phyloP scores from a whole-genome alignment of 495 filamentous ascomycete species.

The Aspergillus kassunensis region DNA sequence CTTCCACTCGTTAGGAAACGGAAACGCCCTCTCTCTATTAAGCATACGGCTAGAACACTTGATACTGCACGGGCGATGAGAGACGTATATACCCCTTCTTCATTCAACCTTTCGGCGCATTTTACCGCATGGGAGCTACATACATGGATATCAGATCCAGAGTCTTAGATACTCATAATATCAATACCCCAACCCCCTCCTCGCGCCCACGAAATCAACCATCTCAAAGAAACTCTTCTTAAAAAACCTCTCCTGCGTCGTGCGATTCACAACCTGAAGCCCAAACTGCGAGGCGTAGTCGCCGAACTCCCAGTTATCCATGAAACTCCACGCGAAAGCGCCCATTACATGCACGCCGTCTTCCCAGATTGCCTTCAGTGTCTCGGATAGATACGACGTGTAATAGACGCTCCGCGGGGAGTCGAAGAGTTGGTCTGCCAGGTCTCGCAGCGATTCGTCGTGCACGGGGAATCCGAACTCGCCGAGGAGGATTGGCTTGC shows the following conservation, averaged over 20 bases:
- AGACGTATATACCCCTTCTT: too few species aligned
- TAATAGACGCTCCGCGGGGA: constrained; percentile 40
- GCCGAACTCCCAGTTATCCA: constrained; percentile 48
- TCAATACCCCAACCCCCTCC: background rate
- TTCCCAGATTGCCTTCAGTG: constrained; percentile 40
- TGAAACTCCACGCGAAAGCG: constrained; percentile 42
- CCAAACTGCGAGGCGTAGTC: constrained; percentile 38
- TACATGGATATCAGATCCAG: background rate
- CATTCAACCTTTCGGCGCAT: too few species aligned
- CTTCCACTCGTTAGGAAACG: too few species aligned
- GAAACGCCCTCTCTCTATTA: too few species aligned
- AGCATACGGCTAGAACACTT: too few species aligned
- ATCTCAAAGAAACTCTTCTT: constrained; percentile 49
- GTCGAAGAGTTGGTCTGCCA: constrained; percentile 37
- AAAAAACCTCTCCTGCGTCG: constrained; percentile 32
- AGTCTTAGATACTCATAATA: background rate
- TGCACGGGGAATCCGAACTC: constrained; percentile 42
- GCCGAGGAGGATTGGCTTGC: constrained; percentile 27
- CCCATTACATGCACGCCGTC: constrained; percentile 45
- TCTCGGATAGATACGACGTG: constrained; percentile 38
- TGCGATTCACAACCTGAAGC: constrained; percentile 40
- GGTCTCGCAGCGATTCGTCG: constrained; percentile 25
- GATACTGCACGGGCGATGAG: too few species aligned
- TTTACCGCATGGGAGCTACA: too few species aligned
- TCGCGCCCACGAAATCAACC: constrained; percentile 32